Conservation (phyloP, 129 eudicot species). For the Artemisia tridentata region DNA sequence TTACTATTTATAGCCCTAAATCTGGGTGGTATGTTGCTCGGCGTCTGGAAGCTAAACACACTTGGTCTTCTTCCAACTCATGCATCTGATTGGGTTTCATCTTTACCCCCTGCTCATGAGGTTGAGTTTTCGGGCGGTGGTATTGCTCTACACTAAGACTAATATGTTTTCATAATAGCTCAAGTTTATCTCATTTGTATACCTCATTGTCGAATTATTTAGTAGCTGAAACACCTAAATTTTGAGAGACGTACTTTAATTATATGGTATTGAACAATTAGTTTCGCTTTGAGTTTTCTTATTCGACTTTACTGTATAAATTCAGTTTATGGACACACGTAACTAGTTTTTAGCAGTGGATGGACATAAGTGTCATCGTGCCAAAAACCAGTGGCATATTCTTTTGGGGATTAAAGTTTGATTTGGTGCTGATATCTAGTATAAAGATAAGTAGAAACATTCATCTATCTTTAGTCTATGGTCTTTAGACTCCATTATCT, state of each 20-base stretch:
- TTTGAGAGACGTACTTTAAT: not conserved
- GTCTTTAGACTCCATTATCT: no score
- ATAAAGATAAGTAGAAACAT: no score
- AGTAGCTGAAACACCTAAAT: constrained; percentile 9
- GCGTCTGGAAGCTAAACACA: constrained; percentile 92
- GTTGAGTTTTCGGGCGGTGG: constrained; percentile 86
- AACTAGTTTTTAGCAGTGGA: no score
- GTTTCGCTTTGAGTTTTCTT: not conserved
- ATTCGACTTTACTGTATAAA: not conserved
- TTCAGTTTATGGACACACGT: not conserved
- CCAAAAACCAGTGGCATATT: no score
- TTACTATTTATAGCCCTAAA: constrained; percentile 68
- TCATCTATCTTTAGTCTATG: no score
- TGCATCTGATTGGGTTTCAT: constrained; percentile 97
- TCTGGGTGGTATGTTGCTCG: constrained; percentile 70
- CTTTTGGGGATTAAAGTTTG: not conserved
- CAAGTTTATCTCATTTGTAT: constrained; percentile 16
- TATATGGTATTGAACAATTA: constrained; percentile 5
- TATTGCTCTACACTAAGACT: constrained; percentile 30
- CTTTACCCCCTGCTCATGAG: constrained; percentile 91
- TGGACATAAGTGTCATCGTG: no score
- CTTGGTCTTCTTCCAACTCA: constrained; percentile 95
- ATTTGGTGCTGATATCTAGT: not conserved
- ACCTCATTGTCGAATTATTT: constrained; percentile 18
- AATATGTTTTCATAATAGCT: not conserved